Conservation (phyloP, 2,329 filamentous ascomycete genomes). For the Anisogramma anomala region DNA sequence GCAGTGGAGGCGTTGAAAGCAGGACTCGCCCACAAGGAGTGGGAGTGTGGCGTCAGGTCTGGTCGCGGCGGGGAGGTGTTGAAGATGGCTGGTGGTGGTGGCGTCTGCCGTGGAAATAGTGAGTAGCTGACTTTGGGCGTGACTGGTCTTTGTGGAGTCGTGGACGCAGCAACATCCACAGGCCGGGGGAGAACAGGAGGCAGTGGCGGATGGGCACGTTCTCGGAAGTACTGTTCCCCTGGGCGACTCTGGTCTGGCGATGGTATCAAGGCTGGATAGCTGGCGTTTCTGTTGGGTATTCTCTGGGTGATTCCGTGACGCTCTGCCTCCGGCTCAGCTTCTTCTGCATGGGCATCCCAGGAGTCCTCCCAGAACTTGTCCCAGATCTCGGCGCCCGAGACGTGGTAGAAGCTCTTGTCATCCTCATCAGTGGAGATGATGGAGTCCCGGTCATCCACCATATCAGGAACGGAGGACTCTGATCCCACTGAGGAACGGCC, state of each 20-base stretch:
- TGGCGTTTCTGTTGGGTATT: neutral
- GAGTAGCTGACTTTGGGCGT: slow-evolving; percentile 11
- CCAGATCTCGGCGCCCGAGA: slow-evolving; percentile 11
- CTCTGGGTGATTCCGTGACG: neutral
- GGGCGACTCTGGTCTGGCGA: slow-evolving; percentile 2
- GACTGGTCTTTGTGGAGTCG: slow-evolving; percentile 20
- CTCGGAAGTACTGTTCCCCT: neutral
- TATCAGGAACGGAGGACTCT: slow-evolving; percentile 10
- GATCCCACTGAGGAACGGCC: slow-evolving; percentile 13
- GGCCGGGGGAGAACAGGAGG: slow-evolving; percentile 21
- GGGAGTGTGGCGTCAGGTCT: neutral
- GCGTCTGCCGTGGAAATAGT: slow-evolving; percentile 6
- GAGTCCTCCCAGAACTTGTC: slow-evolving; percentile 14
- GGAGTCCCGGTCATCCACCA: slow-evolving; percentile 13
- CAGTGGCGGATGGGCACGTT: neutral
- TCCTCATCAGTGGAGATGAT: slow-evolving; percentile 10
- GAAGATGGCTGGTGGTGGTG: neutral
- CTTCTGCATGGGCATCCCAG: slow-evolving; percentile 6
- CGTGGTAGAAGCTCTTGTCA: slow-evolving; percentile 7
- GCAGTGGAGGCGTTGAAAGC: neutral
- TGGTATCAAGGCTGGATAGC: slow-evolving; percentile 8
- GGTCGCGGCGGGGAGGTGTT: neutral
- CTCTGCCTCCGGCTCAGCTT: slow-evolving; percentile 2
- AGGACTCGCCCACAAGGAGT: neutral
- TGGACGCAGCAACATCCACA: slow-evolving; percentile 17